Base-by-base conservation (phyloP, 106 monocot species). In the Vanilla planifolia region DNA sequence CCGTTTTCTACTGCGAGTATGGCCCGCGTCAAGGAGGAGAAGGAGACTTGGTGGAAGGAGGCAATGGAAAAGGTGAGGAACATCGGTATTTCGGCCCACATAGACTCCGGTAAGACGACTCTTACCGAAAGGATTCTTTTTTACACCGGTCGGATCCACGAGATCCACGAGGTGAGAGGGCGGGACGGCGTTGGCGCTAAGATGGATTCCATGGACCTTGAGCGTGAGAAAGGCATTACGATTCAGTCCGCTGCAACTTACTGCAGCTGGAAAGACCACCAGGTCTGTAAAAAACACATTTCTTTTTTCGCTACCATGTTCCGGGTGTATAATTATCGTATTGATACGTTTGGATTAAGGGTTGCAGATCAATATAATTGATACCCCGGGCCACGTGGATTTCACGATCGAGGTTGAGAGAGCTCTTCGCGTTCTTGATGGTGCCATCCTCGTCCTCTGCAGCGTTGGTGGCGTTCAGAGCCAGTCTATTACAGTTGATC, bases 141-240 rank as follows among this genome's bases (percentile, higher is more conserved):
- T 64, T 96, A 96, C 79, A 96, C 95, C 5, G 95, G 95, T 8
- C 65, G 84, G 74, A 96, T 96, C 63, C 95, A 96, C 63, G 86
- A 90, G 83, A 96, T 96, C 52, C 95, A 96, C 32, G 95, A 96
- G 71, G 95, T 96, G 20, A 72, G 95, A 8, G 95, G 95, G 43
- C 45, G 86, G 43, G 95, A 96, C 23, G 95, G 95, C 2, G 95
- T 96, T 3, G 95, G 95, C 9, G 95, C 95, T 14, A 96, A 96
- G 81, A 96, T 96, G 95, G 95, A 96, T 56, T 96, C 95, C 43
- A 96, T 96, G 95, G 95, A 96, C 70, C 71, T 95, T 37, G 94
- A 95, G 89, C 68, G 94, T 61, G 94, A 95, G 79, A 95, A 95
- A 73, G 89, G 94, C 7, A 96, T 96, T 58, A 96, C 95, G 6